Evolutionary conservation across 2,329 filamentous ascomycete genomes (phyloP), one percentile per base, ranked within the genome.

Genomic region (Torrubiella hemipterigena): DNA sequence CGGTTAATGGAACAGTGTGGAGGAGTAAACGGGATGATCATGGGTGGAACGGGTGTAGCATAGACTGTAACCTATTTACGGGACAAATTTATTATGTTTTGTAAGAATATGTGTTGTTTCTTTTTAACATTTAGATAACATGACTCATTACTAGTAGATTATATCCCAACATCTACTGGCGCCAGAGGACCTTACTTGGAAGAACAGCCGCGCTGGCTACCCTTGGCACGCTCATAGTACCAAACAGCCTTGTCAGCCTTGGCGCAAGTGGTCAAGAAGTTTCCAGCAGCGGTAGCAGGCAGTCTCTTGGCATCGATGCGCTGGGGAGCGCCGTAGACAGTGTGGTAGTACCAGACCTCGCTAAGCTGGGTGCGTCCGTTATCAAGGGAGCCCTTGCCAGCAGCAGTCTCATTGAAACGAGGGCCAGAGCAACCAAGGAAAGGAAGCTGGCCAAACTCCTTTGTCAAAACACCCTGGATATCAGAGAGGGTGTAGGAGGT

Each of bases 341-440:
- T 66, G 49, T 69, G 63, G 44, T 77, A 79, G 46, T 80, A 81
- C 73, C 74, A 81, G 10, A 76, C 60, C 59, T 81, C 76, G 36
- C 49, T 65, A 29, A 81, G 41, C 19, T 65, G 58, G 2, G 73
- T 79, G 38, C 55, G 55, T 2, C 76, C 74, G 34, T 57, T 65
- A 42, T 80, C 75, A 3, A 45, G 43, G 3, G 62, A 65, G 14
- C 66, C 65, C 37, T 52, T 59, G 3, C 76, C 75, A 7, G 65
- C 69, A 14, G 48, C 60, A 11, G 75, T 80, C 39, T 65, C 56
- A 47, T 79, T 80, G 50, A 65, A 80, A 15, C 59, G 48, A 7
- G 72, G 67, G 0, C 75, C 76, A 1, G 59, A 56, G 56, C 75
- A 81, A 5, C 73, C 74, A 33, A 80, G 46, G 45, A 73, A 79